These are phyloP conservation scores for Neoscytalidium dimidiatum DNA, from an alignment of 2,329 filamentous ascomycete species.

Conservation along the genomic window DNA sequence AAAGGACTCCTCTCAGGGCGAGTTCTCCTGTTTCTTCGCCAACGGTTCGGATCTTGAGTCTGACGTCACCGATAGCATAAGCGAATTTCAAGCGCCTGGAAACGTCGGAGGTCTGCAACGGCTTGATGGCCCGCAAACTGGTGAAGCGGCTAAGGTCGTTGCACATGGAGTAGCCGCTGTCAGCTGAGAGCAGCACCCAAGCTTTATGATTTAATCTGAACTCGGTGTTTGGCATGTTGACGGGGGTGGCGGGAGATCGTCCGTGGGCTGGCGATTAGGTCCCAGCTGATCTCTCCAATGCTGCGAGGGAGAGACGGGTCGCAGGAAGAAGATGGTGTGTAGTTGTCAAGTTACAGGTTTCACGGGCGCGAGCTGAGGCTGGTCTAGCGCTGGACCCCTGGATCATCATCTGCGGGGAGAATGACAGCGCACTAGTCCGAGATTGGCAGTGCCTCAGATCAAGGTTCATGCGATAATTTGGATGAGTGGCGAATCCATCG, in stretches of 20 bases:
- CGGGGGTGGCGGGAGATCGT: not conserved
- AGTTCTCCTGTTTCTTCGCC: constrained; percentile 1
- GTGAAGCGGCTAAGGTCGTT: constrained; percentile 15
- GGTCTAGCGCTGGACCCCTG: not conserved
- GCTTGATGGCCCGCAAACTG: constrained; percentile 7
- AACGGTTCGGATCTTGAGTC: not conserved
- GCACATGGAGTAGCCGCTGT: constrained; percentile 14
- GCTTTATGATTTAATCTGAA: constrained; percentile 8
- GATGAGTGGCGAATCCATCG: not conserved
- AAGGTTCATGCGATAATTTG: not conserved
- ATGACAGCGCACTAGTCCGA: not conserved
- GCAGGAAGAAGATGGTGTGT: not conserved
- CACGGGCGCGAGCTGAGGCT: not conserved
- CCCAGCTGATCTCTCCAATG: not conserved
- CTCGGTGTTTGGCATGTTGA: not conserved
- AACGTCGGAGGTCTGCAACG: constrained; percentile 10
- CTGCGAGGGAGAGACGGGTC: not conserved
- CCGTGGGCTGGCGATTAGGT: not conserved
- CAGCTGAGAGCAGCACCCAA: constrained; percentile 12
- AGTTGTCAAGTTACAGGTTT: not conserved
- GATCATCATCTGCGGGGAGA: not conserved
- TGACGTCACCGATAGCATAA: constrained; percentile 12
- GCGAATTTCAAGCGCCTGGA: constrained; percentile 5
- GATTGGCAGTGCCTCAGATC: not conserved
- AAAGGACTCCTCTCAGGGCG: not conserved